Evolutionary conservation across 768 basidiomycete genomes (phyloP).

Genomic region (Leccinum pellstonianum): DNA sequence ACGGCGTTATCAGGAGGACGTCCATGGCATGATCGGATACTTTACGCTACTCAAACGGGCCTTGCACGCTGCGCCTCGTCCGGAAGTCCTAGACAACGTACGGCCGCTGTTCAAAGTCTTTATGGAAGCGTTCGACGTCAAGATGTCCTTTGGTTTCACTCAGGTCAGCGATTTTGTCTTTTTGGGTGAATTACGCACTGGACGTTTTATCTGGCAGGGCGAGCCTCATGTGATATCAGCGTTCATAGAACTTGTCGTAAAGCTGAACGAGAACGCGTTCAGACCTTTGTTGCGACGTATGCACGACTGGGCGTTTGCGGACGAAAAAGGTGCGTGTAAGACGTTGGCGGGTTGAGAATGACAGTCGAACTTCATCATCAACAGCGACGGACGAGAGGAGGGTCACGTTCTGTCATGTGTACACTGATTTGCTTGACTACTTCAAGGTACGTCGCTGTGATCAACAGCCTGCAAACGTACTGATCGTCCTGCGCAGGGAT

Average conservation of each 20-base stretch:
- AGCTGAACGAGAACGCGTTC: constrained; percentile 91
- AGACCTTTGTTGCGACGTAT: constrained; percentile 86
- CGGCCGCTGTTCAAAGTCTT: constrained; percentile 75
- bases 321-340: constrained; percentile 42
- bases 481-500: constrained; percentile 44
- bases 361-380: background rate
- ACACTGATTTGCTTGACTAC: constrained; percentile 72
- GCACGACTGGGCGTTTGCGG: constrained; percentile 92
- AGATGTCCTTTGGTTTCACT: constrained; percentile 26
- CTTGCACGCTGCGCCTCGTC: constrained; percentile 61
- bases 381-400: constrained; percentile 45
- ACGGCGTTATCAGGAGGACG: constrained; percentile 18
- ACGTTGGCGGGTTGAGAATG: background rate
- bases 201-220: constrained; percentile 37
- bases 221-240: constrained; percentile 58
- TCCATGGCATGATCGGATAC: constrained; percentile 41
- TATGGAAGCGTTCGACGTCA: constrained; percentile 71
- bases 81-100: constrained; percentile 62
- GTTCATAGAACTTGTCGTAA: constrained; percentile 87
- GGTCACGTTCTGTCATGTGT: constrained; percentile 72
- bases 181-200: background rate
- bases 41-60: constrained; percentile 68
- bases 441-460: constrained; percentile 65
- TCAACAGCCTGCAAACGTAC: background rate
- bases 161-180: constrained; percentile 26